A percentile compares a stretch with the other conserved stretches of the same genome.
These are phyloP conservation scores for Diaporthe caulivora DNA, from an alignment of 2,329 filamentous ascomycete genomes.

Conservation along the genomic window DNA sequence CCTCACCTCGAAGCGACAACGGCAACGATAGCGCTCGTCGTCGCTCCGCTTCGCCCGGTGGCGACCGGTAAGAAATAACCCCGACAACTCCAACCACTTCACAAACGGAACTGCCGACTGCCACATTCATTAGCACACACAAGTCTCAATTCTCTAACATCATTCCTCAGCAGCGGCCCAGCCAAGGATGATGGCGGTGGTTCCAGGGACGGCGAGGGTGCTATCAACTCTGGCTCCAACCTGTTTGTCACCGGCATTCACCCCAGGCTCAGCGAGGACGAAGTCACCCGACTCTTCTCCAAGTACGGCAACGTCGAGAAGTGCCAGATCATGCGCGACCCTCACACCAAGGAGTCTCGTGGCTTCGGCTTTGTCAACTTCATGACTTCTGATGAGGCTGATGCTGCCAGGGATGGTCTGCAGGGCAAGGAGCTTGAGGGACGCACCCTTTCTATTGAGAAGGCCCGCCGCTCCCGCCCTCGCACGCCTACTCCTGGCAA, in stretches of 20 bases:
- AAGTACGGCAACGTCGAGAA: conserved; percentile 99
- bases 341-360: conserved; percentile 97
- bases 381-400: conserved; percentile 93
- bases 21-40: conserved; percentile 67
- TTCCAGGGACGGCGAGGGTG: conserved; percentile 70
- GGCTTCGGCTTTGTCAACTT: conserved; percentile 99
- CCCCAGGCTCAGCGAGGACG: conserved; percentile 87
- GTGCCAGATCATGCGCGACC: conserved; percentile 99
- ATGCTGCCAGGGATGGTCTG: conserved; percentile 95
- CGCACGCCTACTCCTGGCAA: conserved; percentile 98
- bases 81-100: not conserved
- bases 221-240: conserved; percentile 94
- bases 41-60: conserved; percentile 72
- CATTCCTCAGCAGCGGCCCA: conserved; percentile 52
- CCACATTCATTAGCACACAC: conserved; percentile 35
- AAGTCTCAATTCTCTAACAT: conserved; percentile 14
- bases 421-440: conserved; percentile 97
- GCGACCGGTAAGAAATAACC: conserved; percentile 59
- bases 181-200: conserved; percentile 63
- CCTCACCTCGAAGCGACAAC: conserved; percentile 75
- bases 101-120: conserved; percentile 30
- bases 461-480: conserved; percentile 93
- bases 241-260: conserved; percentile 99
- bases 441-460: conserved; percentile 97
- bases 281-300: conserved; percentile 95